Evolutionary conservation across 805 yeast genomes (phyloP), one percentile per base, ranked within the genome.

Genomic region (Alloascoidea hylecoeti): DNA sequence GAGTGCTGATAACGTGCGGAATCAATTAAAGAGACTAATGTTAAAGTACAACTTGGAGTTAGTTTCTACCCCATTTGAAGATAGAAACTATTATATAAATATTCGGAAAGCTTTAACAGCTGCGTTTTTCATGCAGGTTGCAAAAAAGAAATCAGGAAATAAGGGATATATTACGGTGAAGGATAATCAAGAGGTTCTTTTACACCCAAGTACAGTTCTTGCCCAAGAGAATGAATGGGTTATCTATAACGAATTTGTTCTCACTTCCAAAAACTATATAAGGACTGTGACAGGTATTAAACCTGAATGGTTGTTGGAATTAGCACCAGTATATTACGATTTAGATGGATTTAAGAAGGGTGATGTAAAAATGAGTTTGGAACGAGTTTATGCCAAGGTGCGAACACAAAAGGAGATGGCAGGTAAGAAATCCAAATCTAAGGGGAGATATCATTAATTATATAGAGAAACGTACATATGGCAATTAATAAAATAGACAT

Each of bases 51-150:
- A 82, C 49, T 60, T 89, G 41, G 83, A 77, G 41, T 59, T 92
- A 39, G 66, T 70, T 42, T 72, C 85, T 36, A 78, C 85, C 2
- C 77, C 80, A 33, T 70, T 60, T 44, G 80, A 72, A 17, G 78
- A 75, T 49, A 72, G 71, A 38, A 52, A 55, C 33, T 86, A 83
- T 60, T 78, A 77, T 57, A 76, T 71, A 48, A 80, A 84, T 49
- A 77, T 92, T 45, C 70, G 94, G 41, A 82, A 80, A 56, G 95
- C 97, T 0, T 60, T 92, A 41, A 70, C 84, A 3, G 72, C 84
- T n/a, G 98, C 98, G 2, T 88, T 86, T 57, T 92, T 92, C 65
- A 88, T 92, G 97, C 98, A 92, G 63, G 94, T 83, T 39, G 97
- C 96, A 23, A 92, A 88, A 63, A 84, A 83, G 64, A 68, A 72